These are phyloP conservation scores for Gracilaria caudata DNA, from an alignment of 23 red algal genomes.

Conservation along the genomic window DNA sequence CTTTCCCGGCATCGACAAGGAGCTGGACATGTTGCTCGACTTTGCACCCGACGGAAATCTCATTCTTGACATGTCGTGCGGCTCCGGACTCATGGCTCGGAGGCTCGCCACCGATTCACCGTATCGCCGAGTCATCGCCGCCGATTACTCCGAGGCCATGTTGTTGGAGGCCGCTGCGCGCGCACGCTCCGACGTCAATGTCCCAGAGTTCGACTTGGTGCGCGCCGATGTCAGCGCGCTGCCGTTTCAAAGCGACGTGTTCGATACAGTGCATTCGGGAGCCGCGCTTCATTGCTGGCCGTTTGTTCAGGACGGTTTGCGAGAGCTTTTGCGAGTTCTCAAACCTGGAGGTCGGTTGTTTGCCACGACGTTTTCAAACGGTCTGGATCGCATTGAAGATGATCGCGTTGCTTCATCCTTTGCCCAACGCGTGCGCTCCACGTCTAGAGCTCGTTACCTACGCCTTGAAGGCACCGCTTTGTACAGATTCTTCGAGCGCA, in stretches of 20 bases:
- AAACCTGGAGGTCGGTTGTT: constrained; percentile 80
- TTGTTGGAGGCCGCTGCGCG: constrained; percentile 71
- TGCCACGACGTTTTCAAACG: constrained; percentile 88
- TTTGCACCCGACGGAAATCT: constrained; percentile 28
- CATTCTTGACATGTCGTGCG: constrained; percentile 87
- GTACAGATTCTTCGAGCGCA: constrained; percentile 80
- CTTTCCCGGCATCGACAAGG: constrained; percentile 79
- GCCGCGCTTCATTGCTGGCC: constrained; percentile 99
- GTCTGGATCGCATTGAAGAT: neutral
- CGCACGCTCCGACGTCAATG: constrained; percentile 24
- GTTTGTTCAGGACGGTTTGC: constrained; percentile 84
- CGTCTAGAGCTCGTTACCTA: neutral
- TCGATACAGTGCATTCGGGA: constrained; percentile 76
- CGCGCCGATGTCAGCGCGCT: constrained; percentile 85
- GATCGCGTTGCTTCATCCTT: neutral
- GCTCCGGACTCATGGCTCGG: constrained; percentile 81
- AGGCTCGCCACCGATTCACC: constrained; percentile 42
- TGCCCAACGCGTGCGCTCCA: neutral
- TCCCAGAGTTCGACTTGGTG: constrained; percentile 44
- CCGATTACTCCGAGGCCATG: constrained; percentile 87
- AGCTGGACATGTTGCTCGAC: constrained; percentile 45
- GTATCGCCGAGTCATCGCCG: constrained; percentile 70
- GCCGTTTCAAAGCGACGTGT: constrained; percentile 62
- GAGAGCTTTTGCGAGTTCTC: constrained; percentile 78
- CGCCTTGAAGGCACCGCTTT: neutral